phyloP scores from a whole-genome alignment of 2,329 filamentous ascomycete species.

The Fusarium goolgardi region DNA sequence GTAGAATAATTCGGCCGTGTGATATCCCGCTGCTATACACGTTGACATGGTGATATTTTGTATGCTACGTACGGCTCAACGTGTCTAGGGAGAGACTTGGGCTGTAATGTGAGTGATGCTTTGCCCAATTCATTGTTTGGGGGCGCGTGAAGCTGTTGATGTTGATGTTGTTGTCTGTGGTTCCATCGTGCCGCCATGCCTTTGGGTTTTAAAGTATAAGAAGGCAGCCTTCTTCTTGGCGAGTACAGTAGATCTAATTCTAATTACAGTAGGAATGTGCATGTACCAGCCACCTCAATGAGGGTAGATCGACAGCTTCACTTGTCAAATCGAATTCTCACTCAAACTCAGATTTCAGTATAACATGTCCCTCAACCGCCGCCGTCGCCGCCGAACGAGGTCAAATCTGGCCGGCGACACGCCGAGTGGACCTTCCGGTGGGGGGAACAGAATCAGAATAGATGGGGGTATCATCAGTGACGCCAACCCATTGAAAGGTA shows the following conservation, averaged over 20 bases:
- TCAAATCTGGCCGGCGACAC: conserved; percentile 43
- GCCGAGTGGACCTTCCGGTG: conserved; percentile 45
- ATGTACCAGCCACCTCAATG: conserved; percentile 22
- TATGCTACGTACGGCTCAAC: neutral
- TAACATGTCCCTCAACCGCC: conserved; percentile 23
- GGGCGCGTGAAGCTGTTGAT: conserved; percentile 18
- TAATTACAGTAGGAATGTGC: neutral
- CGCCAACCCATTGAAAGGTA: conserved; percentile 22
- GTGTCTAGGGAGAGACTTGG: neutral
- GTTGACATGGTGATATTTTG: neutral
- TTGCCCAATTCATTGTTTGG: neutral
- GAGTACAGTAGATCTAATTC: neutral
- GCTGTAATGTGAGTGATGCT: neutral
- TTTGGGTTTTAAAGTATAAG: neutral
- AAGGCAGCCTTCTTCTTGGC: neutral
- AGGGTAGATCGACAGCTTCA: conserved; percentile 29
- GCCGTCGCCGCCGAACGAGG: conserved; percentile 37
- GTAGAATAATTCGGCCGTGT: conserved; percentile 39
- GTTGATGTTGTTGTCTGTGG: neutral
- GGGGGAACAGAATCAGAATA: conserved; percentile 24
- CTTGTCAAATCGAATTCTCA: conserved; percentile 8
- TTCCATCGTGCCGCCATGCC: conserved; percentile 11
- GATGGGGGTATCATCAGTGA: conserved; percentile 32
- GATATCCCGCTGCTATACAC: conserved; percentile 28
- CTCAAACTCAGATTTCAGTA: conserved; percentile 34